Conservation (phyloP, 23 red algal species). For the Gracilaria caudata region DNA sequence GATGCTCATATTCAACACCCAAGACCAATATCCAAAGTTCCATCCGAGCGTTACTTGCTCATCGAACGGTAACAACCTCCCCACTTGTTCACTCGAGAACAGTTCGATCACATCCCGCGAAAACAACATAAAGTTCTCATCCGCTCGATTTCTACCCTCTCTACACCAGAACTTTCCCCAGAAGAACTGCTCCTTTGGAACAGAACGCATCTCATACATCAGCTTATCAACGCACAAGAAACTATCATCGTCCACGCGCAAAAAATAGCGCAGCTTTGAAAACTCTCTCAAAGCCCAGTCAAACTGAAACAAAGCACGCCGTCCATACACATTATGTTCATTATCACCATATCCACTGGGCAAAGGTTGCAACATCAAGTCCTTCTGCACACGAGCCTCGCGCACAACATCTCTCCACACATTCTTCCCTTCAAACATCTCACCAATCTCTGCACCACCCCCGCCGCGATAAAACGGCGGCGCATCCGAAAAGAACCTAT, state of each 20-base stretch:
- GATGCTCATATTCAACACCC: constrained; percentile 85
- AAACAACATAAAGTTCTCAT: constrained; percentile 96
- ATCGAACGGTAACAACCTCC: constrained; percentile 75
- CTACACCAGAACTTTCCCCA: constrained; percentile 92
- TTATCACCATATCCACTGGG: constrained; percentile 65
- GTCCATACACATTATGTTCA: constrained; percentile 66
- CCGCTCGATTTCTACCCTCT: constrained; percentile 73
- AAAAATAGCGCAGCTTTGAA: constrained; percentile 42
- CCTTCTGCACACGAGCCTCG: constrained; percentile 38
- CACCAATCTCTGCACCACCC: neutral
- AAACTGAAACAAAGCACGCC: constrained; percentile 58
- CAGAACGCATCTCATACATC: constrained; percentile 42
- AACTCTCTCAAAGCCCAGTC: constrained; percentile 27
- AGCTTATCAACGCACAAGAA: constrained; percentile 84
- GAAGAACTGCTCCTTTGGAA: constrained; percentile 67
- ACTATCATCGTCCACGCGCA: constrained; percentile 85
- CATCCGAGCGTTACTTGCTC: constrained; percentile 80
- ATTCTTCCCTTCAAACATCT: neutral
- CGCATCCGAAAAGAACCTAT: constrained; percentile 75
- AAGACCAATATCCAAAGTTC: constrained; percentile 91
- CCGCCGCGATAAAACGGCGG: constrained; percentile 15
- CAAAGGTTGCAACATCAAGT: constrained; percentile 57
- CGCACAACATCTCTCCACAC: constrained; percentile 12
- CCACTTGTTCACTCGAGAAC: constrained; percentile 28
- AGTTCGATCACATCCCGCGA: constrained; percentile 67